Conservation (phyloP, 805 yeast species). For the Kazachstania kunashirensis region DNA sequence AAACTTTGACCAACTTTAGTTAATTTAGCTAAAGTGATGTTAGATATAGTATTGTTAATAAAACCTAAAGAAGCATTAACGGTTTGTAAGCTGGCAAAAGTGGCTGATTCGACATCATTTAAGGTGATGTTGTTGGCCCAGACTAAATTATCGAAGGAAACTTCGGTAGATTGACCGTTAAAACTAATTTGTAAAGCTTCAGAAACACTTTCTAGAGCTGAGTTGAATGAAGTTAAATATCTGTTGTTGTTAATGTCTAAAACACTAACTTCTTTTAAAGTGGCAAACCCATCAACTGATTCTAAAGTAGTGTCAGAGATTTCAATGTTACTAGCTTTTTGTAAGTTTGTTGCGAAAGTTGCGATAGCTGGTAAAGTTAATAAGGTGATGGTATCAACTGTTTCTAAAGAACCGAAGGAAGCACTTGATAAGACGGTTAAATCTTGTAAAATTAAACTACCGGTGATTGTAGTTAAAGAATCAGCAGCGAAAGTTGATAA, state of each 20-base stretch:
- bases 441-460: constrained; percentile 49
- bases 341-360: constrained; percentile 59
- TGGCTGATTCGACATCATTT: constrained; percentile 67
- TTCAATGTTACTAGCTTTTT: constrained; percentile 59
- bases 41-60: constrained; percentile 57
- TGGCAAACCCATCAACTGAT: constrained; percentile 54
- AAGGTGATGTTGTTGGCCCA: constrained; percentile 86
- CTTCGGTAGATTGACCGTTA: constrained; percentile 72
- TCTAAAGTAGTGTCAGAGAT: constrained; percentile 67
- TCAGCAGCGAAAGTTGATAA: constrained; percentile 70
- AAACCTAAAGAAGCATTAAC: constrained; percentile 80
- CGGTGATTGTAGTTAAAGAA: constrained; percentile 62
- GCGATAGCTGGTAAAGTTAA: constrained; percentile 80
- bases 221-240: constrained; percentile 60
- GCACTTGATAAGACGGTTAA: constrained; percentile 60
- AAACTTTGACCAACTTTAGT: constrained; percentile 70
- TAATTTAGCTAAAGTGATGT: constrained; percentile 46
- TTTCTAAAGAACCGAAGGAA: constrained; percentile 66
- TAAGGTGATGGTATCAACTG: constrained; percentile 74
- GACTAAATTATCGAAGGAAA: constrained; percentile 55
- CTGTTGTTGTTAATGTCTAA: constrained; percentile 88
- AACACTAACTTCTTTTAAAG: constrained; percentile 37
- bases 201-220: constrained; percentile 65
- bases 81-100: constrained; percentile 54
- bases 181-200: constrained; percentile 68